Base-by-base conservation (phyloP, 2,329 filamentous ascomycete genomes). In the Hirsutella thompsonii region DNA sequence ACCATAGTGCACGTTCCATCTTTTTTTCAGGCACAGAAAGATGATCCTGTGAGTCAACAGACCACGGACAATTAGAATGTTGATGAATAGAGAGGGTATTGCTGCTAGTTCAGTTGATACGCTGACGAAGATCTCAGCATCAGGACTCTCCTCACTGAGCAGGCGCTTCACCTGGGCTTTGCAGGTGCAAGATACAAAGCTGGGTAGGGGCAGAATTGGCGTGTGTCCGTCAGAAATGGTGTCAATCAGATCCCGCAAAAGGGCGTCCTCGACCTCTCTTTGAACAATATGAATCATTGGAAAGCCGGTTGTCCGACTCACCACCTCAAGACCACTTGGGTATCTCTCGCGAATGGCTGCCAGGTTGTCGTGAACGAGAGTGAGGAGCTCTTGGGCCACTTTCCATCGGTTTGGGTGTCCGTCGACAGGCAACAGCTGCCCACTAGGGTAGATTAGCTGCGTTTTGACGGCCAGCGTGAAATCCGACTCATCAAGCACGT, bases 1-100 rank as follows among this genome's bases (percentile, higher is more conserved):
- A 0, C 76, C 76, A 37, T 80, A 88, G 35, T 74, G 66, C 0
- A 87, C 80, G 21, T 80, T 78, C 72, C 73, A 84, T 4, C 76
- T 60, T 51, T 82, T 83, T 39, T 72, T 71, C 0, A 83, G 51
- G 3, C 66, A 70, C 20, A 79, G 68, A 1, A 74, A 51, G 0
- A 87, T 55, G 3, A 87, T 74, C 0, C 71, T 61, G 41, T 77
- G 67, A 0, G 74, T 65, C 0, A 87, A 52, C 0, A 86, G 58
- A 0, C 82, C 82, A 0, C 81, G 72, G 0, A 87, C 53, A 0
- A 83, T 64, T 8, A 76, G 68, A 0, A 81, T 36, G 9, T 14
- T 30, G 3, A 20, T 29, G 21, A 36, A 36, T 6, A 30, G 6
- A 9, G 21, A 29, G 11, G 21, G n/a, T 14, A n/a, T 41, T 16